Evolutionary conservation across 148 eudicot genomes (phyloP), one percentile per base, ranked within the genome.

Genomic region (Spergularia marina): DNA sequence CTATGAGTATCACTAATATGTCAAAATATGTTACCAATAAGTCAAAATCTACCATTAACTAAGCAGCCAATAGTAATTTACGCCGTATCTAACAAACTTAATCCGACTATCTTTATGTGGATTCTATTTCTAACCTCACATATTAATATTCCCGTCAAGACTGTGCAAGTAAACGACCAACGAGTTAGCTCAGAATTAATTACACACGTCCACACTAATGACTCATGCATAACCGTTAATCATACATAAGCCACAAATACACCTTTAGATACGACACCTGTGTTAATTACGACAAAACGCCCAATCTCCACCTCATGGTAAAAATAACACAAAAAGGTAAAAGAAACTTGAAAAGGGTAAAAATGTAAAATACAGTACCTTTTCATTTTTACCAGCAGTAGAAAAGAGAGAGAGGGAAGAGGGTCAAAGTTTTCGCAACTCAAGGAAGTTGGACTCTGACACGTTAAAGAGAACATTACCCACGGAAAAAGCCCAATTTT

Each of bases 401-500:
- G 8, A 44, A 44, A 44, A 44, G n/a, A 44, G 49, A 44, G 49
- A 9, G 10, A 6, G 7, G 49, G 49, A 9, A 0, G 20, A 18
- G 72, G 79, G 79, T 80, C 83, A 76, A 80, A 80, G 30, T 47
- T 25, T 70, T 71, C 66, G 75, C 78, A 80, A 75, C 47, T 63
- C 76, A 80, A 80, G 79, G 72, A 64, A 75, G 71, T 80, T 75
- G 78, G 82, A 80, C 70, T 70, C 75, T 70, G 78, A 75, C 82
- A 75, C 75, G 75, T 64, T 74, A 71, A 74, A 58, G 55, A 14
- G 71, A 80, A 67, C 79, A 65, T 75, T 68, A 75, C 83, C 83
- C 76, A 71, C 83, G 76, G 72, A 49, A 70, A 70, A 47, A 40
- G 69, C 76, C 76, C 67, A 65, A 64, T 13, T 23, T 60, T 7